Conservation (phyloP, 2,329 filamentous ascomycete genomes). For the Fusarium buxicola region DNA sequence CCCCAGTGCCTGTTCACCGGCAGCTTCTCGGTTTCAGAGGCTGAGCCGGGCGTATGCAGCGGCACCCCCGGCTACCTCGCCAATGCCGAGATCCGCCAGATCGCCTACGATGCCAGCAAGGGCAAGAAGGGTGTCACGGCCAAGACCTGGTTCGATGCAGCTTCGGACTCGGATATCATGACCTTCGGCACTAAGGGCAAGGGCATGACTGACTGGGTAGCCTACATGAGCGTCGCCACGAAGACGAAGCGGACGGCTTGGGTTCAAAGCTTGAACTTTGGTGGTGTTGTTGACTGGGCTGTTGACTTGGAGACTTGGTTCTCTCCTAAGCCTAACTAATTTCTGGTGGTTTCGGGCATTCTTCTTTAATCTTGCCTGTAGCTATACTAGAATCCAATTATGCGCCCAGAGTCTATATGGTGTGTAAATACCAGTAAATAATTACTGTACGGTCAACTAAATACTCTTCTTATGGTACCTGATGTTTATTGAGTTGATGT, state of each 20-base stretch:
- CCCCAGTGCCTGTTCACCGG: constrained; percentile 44
- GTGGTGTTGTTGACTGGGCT: constrained; percentile 49
- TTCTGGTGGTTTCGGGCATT: not conserved
- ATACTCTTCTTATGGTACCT: not conserved
- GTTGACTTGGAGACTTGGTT: constrained; percentile 46
- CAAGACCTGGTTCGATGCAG: constrained; percentile 36
- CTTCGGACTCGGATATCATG: constrained; percentile 43
- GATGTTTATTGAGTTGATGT: too few relatives aligned
- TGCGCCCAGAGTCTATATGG: not conserved
- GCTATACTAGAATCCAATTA: constrained; percentile 1
- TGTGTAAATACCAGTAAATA: constrained; percentile 13
- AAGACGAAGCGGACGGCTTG: constrained; percentile 38
- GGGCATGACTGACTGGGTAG: constrained; percentile 47
- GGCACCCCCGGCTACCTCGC: constrained; percentile 43
- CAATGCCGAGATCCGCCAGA: constrained; percentile 47
- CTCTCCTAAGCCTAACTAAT: constrained; percentile 30
- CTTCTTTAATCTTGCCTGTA: constrained; percentile 22
- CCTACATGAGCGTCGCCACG: constrained; percentile 45
- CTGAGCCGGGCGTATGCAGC: constrained; percentile 44
- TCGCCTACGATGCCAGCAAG: constrained; percentile 37
- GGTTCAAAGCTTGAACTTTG: constrained; percentile 45
- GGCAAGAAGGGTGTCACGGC: constrained; percentile 31
- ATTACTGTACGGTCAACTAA: constrained; percentile 17
- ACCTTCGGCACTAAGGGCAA: constrained; percentile 36
- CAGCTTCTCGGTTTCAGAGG: constrained; percentile 36